phyloP scores from a whole-genome alignment of 2,329 filamentous ascomycete species.

The Penicillium sp. region DNA sequence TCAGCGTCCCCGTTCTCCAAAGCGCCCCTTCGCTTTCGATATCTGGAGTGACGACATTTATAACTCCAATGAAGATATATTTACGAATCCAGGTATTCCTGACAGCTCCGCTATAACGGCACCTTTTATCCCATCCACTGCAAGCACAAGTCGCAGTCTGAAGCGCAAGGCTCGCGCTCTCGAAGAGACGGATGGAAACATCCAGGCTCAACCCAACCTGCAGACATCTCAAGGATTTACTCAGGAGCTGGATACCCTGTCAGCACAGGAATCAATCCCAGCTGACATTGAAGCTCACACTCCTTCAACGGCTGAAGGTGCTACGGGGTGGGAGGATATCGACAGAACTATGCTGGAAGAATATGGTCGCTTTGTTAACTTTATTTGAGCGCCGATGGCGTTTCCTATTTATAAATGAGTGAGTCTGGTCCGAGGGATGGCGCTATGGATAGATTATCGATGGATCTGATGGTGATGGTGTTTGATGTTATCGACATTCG shows the following conservation, averaged over 20 bases:
- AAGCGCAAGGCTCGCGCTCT: slow-evolving; percentile 7
- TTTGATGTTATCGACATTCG: background rate
- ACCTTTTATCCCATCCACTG: background rate
- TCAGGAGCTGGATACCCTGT: background rate
- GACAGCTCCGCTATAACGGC: slow-evolving; percentile 1
- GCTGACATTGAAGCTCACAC: background rate
- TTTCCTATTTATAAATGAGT: background rate
- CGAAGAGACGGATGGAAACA: background rate
- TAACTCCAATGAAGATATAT: background rate
- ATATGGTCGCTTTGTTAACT: slow-evolving; percentile 39
- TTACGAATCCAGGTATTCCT: background rate
- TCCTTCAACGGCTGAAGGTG: background rate
- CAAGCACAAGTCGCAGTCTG: background rate
- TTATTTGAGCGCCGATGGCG: slow-evolving; percentile 14
- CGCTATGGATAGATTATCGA: background rate
- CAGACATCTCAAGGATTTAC: background rate
- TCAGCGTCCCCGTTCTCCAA: background rate
- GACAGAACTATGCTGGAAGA: slow-evolving; percentile 37
- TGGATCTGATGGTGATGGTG: background rate
- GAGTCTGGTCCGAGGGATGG: background rate
- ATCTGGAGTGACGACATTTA: slow-evolving; percentile 5
- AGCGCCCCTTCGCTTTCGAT: background rate
- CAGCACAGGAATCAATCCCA: background rate
- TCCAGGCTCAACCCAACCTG: background rate
- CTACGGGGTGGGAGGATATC: slow-evolving; percentile 33